Evolutionary conservation across 129 eudicot genomes (phyloP), one percentile per base, ranked within the genome.

Genomic region (Artemisia tridentata): DNA sequence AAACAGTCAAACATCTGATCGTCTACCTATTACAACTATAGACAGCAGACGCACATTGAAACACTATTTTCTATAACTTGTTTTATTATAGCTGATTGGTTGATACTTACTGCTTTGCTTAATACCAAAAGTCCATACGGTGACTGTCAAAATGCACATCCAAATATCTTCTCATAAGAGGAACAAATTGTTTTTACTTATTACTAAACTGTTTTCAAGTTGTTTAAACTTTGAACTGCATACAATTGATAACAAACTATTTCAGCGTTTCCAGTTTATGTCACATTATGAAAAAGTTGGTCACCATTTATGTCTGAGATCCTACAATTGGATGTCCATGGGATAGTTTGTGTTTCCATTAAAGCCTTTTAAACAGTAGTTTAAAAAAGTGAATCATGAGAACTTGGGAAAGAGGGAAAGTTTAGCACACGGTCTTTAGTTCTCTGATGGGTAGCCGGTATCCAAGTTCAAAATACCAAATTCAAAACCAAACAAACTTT

Each of bases 1-100:
- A 68, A 67, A 67, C 59, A 67, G 7, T 48, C 23, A 67, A 50
- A 48, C 71, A 21, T 51, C 56, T 43, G 16, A 65, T 14, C 25
- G 15, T 23, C 58, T 11, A 1, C 48, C 9, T 14, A 6, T 8
- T 7, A 38, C 41, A 2, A 0, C 7, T 5, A 31, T 31, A 31
- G 41, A 31, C 41, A 63, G 19, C 52, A 63, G 19, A 63, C 17
- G 68, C 27, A 38, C 51, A 63, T 10, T 25, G 7, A 66, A 66
- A 46, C 20, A 47, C 57, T 21, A 65, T 18, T 17, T 21, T 41
- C 19, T 64, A 18, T 1, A 17, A 7, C 53, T 15, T 2, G 11
- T 64, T 64, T 17, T 19, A 3, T 34, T 41, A 64, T 9, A 64
- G 15, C 4, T 21, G 47, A 15, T 63, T 20, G 15, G 1, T 45